These are phyloP conservation scores for Diplocarpon mali DNA, from an alignment of 2,329 filamentous ascomycete species.

Conservation along the genomic window DNA sequence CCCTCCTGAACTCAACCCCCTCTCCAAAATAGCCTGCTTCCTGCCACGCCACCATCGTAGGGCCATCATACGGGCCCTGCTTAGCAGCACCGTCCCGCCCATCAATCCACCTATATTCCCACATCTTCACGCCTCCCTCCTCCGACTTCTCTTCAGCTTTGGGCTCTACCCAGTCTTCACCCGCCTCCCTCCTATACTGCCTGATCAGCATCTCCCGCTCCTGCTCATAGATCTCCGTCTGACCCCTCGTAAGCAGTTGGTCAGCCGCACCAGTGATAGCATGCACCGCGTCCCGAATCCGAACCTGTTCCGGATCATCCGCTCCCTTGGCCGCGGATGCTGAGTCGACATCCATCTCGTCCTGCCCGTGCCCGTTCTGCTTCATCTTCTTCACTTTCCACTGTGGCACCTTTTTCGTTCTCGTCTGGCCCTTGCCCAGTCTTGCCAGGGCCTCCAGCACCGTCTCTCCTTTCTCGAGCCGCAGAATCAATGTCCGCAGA, in stretches of 20 bases:
- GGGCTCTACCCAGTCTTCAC: conserved; percentile 67
- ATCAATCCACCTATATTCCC: conserved; percentile 92
- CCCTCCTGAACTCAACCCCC: conserved; percentile 66
- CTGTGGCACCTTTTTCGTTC: conserved; percentile 48
- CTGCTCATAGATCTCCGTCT: conserved; percentile 83
- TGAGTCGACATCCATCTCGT: conserved; percentile 60
- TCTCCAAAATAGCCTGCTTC: conserved; percentile 88
- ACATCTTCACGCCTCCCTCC: conserved; percentile 37
- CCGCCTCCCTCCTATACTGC: conserved; percentile 74
- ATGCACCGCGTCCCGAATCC: conserved; percentile 64
- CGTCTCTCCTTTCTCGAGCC: conserved; percentile 72
- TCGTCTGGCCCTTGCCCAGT: conserved; percentile 57
- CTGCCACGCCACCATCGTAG: conserved; percentile 84
- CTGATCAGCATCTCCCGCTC: conserved; percentile 75
- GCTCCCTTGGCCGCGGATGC: conserved; percentile 31
- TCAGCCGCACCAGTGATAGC: conserved; percentile 84
- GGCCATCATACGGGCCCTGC: conserved; percentile 79
- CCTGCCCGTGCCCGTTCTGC: conserved; percentile 16
- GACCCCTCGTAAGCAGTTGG: conserved; percentile 69
- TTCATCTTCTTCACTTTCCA: conserved; percentile 63
- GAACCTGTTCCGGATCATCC: conserved; percentile 57
- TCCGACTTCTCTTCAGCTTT: conserved; percentile 25
- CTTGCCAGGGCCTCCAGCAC: conserved; percentile 78
- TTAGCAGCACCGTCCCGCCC: conserved; percentile 66
- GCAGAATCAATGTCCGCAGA: conserved; percentile 58